Conservation (phyloP, 805 yeast species). For the Nakazawaea holstii region DNA sequence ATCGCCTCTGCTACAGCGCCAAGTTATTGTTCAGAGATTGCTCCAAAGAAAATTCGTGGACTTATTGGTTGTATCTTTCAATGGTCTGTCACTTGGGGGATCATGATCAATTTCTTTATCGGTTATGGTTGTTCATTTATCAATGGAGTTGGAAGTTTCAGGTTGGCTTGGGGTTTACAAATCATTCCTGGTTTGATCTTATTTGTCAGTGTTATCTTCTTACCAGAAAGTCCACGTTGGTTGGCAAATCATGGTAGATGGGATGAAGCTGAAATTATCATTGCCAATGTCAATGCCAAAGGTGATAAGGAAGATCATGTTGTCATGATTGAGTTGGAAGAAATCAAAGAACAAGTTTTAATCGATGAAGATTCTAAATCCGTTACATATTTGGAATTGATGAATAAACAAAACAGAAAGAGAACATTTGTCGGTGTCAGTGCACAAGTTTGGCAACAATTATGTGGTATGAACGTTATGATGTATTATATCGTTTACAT, state of each 20-base stretch:
- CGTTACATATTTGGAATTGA: conserved; percentile 43
- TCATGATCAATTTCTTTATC: conserved; percentile 52
- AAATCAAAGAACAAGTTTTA: conserved; percentile 51
- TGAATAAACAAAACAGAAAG: conserved; percentile 40
- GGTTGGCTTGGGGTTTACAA: conserved; percentile 45
- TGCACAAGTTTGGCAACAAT: conserved; percentile 58
- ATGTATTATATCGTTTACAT: conserved; percentile 65
- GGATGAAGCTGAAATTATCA: conserved; percentile 37
- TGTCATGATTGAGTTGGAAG: conserved; percentile 50
- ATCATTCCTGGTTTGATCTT: conserved; percentile 41
- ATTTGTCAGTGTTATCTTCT: conserved; percentile 29
- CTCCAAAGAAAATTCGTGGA: conserved; percentile 58
- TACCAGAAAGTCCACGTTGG: conserved; percentile 53
- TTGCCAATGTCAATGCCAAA: conserved; percentile 34
- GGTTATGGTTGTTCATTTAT: conserved; percentile 27
- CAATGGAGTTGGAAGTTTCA: conserved; percentile 23
- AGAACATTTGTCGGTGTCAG: conserved; percentile 47
- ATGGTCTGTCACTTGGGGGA: conserved; percentile 60
- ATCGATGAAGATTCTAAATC: conserved; percentile 44
- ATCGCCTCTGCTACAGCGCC: conserved; percentile 64
- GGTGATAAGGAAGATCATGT: conserved; percentile 39
- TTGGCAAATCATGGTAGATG: conserved; percentile 36
- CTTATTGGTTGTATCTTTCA: conserved; percentile 56
- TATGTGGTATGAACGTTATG: conserved; percentile 63
- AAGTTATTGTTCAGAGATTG: conserved; percentile 58